phyloP scores from a whole-genome alignment of 1,139 yeast species.

The Pichia sp. region DNA sequence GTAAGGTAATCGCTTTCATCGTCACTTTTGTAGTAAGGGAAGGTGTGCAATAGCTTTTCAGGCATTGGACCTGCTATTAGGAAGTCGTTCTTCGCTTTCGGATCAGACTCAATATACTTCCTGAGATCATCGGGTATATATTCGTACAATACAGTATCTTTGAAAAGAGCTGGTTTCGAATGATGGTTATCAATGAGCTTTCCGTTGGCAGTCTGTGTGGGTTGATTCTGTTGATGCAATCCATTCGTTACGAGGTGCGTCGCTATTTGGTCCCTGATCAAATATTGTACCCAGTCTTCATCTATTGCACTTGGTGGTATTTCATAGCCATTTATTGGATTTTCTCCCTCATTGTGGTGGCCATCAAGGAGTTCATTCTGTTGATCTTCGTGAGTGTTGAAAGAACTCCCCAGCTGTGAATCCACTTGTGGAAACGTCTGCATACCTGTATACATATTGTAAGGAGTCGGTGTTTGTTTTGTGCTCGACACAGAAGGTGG shows the following conservation, averaged over 20 bases:
- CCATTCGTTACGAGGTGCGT: conserved; percentile 12
- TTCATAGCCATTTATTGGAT: conserved; percentile 16
- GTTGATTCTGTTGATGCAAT: neutral
- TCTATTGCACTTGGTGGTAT: conserved; percentile 23
- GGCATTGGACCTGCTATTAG: conserved; percentile 33
- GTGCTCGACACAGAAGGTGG: conserved; percentile 12
- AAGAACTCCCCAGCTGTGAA: too few species aligned
- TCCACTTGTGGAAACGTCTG: neutral
- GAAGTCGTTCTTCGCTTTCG: conserved; percentile 26
- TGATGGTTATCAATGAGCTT: conserved; percentile 9
- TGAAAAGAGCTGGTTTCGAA: conserved; percentile 20
- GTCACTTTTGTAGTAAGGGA: conserved; percentile 30
- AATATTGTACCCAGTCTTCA: conserved; percentile 31
- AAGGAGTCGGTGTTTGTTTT: conserved; percentile 10
- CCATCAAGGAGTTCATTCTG: neutral
- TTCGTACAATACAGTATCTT: conserved; percentile 27
- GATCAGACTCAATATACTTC: conserved; percentile 14
- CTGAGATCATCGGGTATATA: conserved; percentile 27
- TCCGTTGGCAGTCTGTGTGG: conserved; percentile 10
- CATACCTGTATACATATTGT: neutral
- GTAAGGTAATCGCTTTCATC: conserved; percentile 19
- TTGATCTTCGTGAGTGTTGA: neutral
- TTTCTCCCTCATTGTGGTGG: neutral
- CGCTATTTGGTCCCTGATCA: conserved; percentile 27
- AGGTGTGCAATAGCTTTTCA: conserved; percentile 25